Percentiles rank a stretch among this genome's conserved stretches.
Conservation (phyloP, 2,329 filamentous ascomycete species). For the Scytalidium lignicola region DNA sequence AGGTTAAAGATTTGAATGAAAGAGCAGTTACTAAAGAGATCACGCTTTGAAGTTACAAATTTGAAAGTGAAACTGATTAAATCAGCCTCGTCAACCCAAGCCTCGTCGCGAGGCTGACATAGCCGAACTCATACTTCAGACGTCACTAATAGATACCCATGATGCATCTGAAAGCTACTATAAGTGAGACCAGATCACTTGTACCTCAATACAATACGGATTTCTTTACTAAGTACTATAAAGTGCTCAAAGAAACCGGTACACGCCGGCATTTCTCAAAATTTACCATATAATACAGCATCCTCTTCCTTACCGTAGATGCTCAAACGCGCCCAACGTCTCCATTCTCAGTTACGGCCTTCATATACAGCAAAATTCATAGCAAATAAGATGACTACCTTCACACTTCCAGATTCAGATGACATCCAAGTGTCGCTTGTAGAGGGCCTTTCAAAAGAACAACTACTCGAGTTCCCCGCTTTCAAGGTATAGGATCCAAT, state of each 20-base stretch:
- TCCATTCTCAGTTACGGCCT: background rate
- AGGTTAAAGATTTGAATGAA: too few species aligned
- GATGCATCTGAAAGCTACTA: background rate
- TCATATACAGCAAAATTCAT: background rate
- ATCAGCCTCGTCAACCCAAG: background rate
- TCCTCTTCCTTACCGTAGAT: too few species aligned
- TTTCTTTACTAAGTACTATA: too few species aligned
- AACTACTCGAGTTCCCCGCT: slow-evolving; percentile 42
- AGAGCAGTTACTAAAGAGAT: too few species aligned
- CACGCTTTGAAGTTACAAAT: too few species aligned
- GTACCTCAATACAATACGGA: background rate
- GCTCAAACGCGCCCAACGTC: background rate
- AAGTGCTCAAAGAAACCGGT: too few species aligned
- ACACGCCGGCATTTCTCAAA: too few species aligned
- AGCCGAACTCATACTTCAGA: background rate
- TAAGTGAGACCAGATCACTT: background rate
- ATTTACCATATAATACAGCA: too few species aligned
- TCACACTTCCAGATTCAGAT: slow-evolving; percentile 29
- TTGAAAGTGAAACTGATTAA: too few species aligned
- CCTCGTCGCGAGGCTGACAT: background rate
- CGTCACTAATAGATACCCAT: background rate
- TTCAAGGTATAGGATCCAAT: too few species aligned
- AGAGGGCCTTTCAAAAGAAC: slow-evolving; percentile 37
- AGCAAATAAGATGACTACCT: background rate
- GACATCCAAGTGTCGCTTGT: slow-evolving; percentile 38